phyloP scores from a whole-genome alignment of 2,329 filamentous ascomycete species.

The Monilinia vaccinii-corymbosi region DNA sequence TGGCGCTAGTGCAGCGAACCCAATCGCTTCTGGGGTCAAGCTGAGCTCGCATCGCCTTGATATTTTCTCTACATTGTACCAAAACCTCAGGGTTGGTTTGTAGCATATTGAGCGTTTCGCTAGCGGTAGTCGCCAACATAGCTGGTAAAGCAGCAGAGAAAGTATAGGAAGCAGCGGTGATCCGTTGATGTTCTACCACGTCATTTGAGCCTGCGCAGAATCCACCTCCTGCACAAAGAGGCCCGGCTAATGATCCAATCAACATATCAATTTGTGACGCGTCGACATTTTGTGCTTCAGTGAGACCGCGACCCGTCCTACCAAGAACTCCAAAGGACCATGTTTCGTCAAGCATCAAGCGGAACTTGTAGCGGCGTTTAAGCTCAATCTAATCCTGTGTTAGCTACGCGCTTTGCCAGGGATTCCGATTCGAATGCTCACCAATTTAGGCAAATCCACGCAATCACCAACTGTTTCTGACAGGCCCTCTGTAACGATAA shows the following conservation, averaged over 20 bases:
- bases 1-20: slow-evolving; percentile 70
- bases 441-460: slow-evolving; percentile 75
- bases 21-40: slow-evolving; percentile 91
- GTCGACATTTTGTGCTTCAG: slow-evolving; percentile 95
- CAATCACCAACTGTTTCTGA: slow-evolving; percentile 88
- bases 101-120: slow-evolving; percentile 77
- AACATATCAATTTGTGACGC: slow-evolving; percentile 94
- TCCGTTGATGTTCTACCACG: slow-evolving; percentile 92
- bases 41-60: slow-evolving; percentile 74
- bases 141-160: slow-evolving; percentile 93
- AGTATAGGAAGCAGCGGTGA: slow-evolving; percentile 85
- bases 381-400: slow-evolving; percentile 59
- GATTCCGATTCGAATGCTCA: slow-evolving; percentile 34
- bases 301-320: slow-evolving; percentile 81
- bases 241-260: slow-evolving; percentile 81
- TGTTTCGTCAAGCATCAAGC: slow-evolving; percentile 92
- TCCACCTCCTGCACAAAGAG: slow-evolving; percentile 84
- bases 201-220: slow-evolving; percentile 91
- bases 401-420: not conserved
- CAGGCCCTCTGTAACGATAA: slow-evolving; percentile 91
- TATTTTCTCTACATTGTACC: slow-evolving; percentile 72
- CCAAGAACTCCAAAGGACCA: slow-evolving; percentile 96
- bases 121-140: slow-evolving; percentile 89
- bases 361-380: slow-evolving; percentile 95
- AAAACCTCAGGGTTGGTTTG: slow-evolving; percentile 82